Evolutionary conservation across 768 basidiomycete species (phyloP), one percentile per base, ranked within the genome.

Genomic region (Naematelia encephala): DNA sequence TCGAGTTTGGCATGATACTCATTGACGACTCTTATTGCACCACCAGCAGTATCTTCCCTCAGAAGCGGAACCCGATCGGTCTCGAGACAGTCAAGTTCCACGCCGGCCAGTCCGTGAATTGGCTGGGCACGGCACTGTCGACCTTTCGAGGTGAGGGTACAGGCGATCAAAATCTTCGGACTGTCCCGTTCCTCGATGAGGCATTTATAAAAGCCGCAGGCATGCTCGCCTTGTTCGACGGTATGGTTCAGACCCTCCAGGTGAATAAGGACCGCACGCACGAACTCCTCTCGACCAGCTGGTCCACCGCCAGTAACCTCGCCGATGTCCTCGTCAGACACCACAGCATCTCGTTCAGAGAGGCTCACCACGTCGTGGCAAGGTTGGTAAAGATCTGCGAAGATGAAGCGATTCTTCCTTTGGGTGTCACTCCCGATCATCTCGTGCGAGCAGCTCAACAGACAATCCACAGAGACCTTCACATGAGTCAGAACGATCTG

Each of bases 361-460:
- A 59, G 23, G 57, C 57, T 44, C 57, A 59, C 42, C 57, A 59
- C 49, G 57, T 54, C 30, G 51, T 59, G 3, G 57, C 57, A 26
- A 30, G 57, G 4, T 25, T 58, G 13, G 56, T 58, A 3, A 26
- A 49, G 12, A 21, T 58, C 14, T 58, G 56, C 29, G 48, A 51
- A 22, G 13, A 21, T 16, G 49, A 39, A 13, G 10, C 12, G 11
- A 19, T 58, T 23, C 29, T 49, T 4, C 49, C 48, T 19, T 22
- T 19, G 4, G 14, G 51, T 13, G 56, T 58, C 2, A 30, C 56
- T 22, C 26, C 29, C 0, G 48, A 29, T 4, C n/a, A 51, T 4
- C 27, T 58, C 10, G 4, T 13, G 13, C 16, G 25, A 22, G 56
- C 56, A 2, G 48, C 26, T 5, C 5, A 14, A 30, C 28, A 58